A percentile compares a stretch with the other conserved stretches of the same genome.
These are phyloP conservation scores for Hypoxylon rubiginosum DNA, from an alignment of 2,329 filamentous ascomycete genomes.

Conservation along the genomic window DNA sequence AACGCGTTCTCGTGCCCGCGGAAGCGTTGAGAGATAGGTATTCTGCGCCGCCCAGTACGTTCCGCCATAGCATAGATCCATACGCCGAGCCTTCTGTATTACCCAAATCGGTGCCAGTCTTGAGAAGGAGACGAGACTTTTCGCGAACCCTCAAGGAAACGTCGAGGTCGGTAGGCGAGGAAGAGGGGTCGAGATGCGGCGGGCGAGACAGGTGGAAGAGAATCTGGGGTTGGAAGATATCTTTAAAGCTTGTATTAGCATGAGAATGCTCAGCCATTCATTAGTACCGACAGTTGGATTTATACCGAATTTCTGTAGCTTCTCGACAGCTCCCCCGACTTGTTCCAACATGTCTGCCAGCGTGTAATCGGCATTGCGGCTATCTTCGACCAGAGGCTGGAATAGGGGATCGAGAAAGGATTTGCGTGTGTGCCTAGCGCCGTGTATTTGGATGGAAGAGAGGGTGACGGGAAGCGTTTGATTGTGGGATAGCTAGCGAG, in stretches of 20 bases:
- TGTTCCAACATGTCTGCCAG: conserved; percentile 78
- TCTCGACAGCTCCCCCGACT: conserved; percentile 57
- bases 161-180: conserved; percentile 82
- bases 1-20: conserved; percentile 88
- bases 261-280: conserved; percentile 41
- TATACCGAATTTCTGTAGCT: conserved; percentile 82
- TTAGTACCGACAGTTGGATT: conserved; percentile 19
- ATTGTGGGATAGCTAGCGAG: conserved; percentile 78
- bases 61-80: conserved; percentile 86
- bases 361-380: conserved; percentile 77
- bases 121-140: conserved; percentile 85
- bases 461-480: conserved; percentile 89
- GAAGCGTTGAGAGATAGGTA: conserved; percentile 88
- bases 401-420: conserved; percentile 87
- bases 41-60: conserved; percentile 95
- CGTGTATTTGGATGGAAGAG: conserved; percentile 85
- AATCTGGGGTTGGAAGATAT: conserved; percentile 88
- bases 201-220: conserved; percentile 86
- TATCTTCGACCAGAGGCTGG: conserved; percentile 78
- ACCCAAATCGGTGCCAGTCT: conserved; percentile 94
- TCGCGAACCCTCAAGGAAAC: conserved; percentile 84
- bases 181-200: conserved; percentile 74
- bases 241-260: conserved; percentile 59
- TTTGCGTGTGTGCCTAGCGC: conserved; percentile 84
- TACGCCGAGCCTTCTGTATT: conserved; percentile 96